Base-by-base conservation (phyloP, 129 eudicot genomes). In the Apium graveolens region DNA sequence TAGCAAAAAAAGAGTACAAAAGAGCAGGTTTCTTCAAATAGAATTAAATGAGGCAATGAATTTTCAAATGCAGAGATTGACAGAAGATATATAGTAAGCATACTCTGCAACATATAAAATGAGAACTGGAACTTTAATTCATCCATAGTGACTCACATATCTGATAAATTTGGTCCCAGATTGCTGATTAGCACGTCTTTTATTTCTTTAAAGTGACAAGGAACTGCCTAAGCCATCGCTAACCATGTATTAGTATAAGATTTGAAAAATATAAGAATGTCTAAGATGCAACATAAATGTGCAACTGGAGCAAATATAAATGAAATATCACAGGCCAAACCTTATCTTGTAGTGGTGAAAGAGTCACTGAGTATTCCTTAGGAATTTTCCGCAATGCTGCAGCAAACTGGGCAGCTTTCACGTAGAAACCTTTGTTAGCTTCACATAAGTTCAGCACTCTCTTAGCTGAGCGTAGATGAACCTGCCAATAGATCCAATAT, bases 331-430 rank as follows among this genome's bases (percentile, higher is more conserved):
- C 68, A 60, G 68, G 31, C 20, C 38, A 43, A 72, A 91, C 96
- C 97, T 91, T 92, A 88, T 95, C 98, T 80, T 88, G 97, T 74
- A 95, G 85, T 41, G 93, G 86, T 49, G 92, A 86, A 83, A 95
- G 97, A 65, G 97, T 90, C 53, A 88, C 83, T 8, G 97, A 91
- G 86, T 91, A 95, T 66, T 95, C 97, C 77, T 82, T 87, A 68
- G 98, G 98, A 60, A 91, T 89, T 86, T 88, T 97, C 46, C 96
- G 82, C 83, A 88, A 35, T 57, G 98, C 91, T 71, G 98, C 96
- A 37, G 86, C 91, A 88, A 90, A 95, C 82, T 95, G 98, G 78
- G 96, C 97, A 79, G 97, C 98, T 87, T 95, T 95, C 70, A 91
- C 91, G 83, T 95, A 95, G 80, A 95, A 90, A 74, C 98, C 98